Base-by-base conservation (phyloP, 75 land plant species). In the Sequoia sempervirens region DNA sequence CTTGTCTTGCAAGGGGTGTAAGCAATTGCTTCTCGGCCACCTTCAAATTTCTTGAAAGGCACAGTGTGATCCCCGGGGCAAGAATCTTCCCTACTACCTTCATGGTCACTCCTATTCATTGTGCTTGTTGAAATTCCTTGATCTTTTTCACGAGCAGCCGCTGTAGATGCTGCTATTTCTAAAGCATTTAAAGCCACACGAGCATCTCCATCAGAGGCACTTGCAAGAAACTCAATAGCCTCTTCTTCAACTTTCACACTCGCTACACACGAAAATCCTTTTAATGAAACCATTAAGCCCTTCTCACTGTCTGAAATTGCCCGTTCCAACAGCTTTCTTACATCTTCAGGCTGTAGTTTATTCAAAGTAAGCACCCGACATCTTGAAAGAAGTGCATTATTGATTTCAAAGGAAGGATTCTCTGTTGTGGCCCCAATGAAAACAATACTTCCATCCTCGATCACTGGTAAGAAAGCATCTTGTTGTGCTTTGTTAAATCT, bases 361-460 rank as follows among this genome's bases (percentile, higher is more conserved):
- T 90, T 87, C 34, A 97, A 89, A 0, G 88, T 85, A 18, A 97
- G 89, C 41, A 97, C 97, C 30, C 92, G 85, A 87, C 94, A 93
- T 38, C 99, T 86, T 36, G 99, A 97, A 73, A 97, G 88, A 54
- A 95, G 86, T 1, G 99, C 98, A 47, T 94, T 94, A 78, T 93
- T 90, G 86, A 97, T 82, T 85, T 97, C 96, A 82, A 97, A 97
- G 4, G 97, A 95, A 3, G 99, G 99, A 70, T 97, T 97, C 86
- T 97, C 99, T 2, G 97, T 97, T 34, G 99, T 97, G 38, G 99
- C 99, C 14, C 96, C 97, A 32, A 97, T 83, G 54, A 97, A 95
- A 52, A 93, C 91, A 73, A 97, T 83, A 43, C 90, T 89, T 14
- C 99, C 99, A 83, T 94, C 96, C 78, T 97, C 99, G 64, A 97